Base-by-base conservation (phyloP, 1,284 basidiomycete genomes). In the Cryptococcus neoformans region DNA sequence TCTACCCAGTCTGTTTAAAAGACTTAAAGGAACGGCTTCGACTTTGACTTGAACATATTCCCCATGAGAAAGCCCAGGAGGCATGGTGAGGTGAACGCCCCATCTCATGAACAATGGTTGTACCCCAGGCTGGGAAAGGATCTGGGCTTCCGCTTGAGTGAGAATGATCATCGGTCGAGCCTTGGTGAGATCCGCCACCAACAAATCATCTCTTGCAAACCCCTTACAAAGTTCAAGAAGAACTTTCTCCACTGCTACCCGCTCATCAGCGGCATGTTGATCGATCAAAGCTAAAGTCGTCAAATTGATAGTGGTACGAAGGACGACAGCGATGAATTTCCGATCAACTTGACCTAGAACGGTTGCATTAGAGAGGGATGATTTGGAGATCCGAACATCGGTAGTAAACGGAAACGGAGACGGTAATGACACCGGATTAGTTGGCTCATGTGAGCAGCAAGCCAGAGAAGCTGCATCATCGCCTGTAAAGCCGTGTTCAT, bases 211-310 rank as follows among this genome's bases (percentile, higher is more conserved):
- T 12, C 62, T 59, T n/a, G 12, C 46, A 69, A 88, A 90, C 4
- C 85, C 84, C 6, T 59, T 40, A 72, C 88, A 89, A 17, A 91
- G 74, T 53, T 85, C 83, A 60, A 81, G 81, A 55, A 94, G 80
- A 69, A 90, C 87, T n/a, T 80, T 78, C 75, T 98, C 94, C 49
- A 96, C 88, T 21, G 91, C 84, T 36, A 94, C 80, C 8, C 94
- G 85, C 77, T 98, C 94, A 70, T 96, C 91, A 7, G 92, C 94
- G 4, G 94, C 94, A 71, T 98, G 94, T 74, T 98, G 94, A 78
- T 98, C 94, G 46, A 98, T 82, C 56, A 96, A 81, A 34, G 93
- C 81, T 37, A 97, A 62, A 21, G 16, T 14, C n/a, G 54, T 46
- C 54, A 14, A 44, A 49, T 83, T 67, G 28, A 44, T 11, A 1